Percentiles rank a stretch among this genome's conserved stretches.
These are phyloP conservation scores for Entrophospora sp. DNA, from an alignment of 192 early-diverging fungal genomes.

Conservation along the genomic window DNA sequence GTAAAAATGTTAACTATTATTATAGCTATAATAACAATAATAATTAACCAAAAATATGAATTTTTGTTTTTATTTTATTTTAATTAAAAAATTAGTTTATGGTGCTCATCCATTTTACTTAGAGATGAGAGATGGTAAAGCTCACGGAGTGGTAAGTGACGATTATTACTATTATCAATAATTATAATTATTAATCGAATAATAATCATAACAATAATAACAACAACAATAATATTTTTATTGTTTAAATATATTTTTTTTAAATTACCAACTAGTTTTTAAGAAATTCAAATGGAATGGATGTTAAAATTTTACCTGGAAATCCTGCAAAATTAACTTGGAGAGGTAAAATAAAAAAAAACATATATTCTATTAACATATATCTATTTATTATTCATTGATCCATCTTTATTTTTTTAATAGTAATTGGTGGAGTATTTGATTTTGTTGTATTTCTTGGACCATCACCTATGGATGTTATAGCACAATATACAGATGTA, in stretches of 20 bases:
- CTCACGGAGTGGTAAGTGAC: conserved; percentile 26
- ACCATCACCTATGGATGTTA: conserved; percentile 28
- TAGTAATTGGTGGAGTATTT: conserved; percentile 52
- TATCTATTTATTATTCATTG: neutral
- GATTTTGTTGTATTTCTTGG: conserved; percentile 60
- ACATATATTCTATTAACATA: neutral
- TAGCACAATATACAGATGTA: conserved; percentile 53
- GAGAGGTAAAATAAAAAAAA: neutral
- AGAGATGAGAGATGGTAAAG: conserved; percentile 44
- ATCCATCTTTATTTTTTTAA: neutral
- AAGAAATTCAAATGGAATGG: conserved; percentile 60
- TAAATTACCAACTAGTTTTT: conserved; percentile 27
- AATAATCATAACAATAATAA: neutral
- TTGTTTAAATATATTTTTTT: neutral
- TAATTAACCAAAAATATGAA: too few relatives aligned
- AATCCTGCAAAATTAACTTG: conserved; percentile 20
- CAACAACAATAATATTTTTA: too few relatives aligned
- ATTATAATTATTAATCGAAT: neutral
- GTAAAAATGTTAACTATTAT: conserved; percentile 13
- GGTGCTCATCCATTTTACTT: conserved; percentile 58
- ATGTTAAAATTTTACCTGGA: conserved; percentile 31
- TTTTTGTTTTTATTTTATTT: neutral
- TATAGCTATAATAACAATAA: too few relatives aligned
- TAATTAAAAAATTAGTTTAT: conserved; percentile 28
- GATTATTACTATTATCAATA: too few relatives aligned